phyloP scores from a whole-genome alignment of 2,329 filamentous ascomycete genomes.

The Aspergillus sp. region DNA sequence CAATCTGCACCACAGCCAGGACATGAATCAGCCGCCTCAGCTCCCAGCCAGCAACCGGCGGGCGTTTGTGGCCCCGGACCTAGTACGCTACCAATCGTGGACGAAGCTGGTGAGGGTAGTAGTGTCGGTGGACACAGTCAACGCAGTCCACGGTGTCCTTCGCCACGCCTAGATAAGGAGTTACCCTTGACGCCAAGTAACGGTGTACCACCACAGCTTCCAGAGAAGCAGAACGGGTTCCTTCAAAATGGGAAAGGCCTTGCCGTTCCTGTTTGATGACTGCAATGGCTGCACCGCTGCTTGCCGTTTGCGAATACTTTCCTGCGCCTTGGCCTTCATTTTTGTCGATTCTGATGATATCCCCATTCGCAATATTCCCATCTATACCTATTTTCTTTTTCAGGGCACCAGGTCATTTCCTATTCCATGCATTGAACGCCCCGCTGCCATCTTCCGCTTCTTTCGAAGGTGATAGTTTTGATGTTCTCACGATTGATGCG shows the following conservation, averaged over 20 bases:
- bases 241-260: constrained; percentile 15
- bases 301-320: constrained; percentile 4
- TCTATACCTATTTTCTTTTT: constrained; percentile 15
- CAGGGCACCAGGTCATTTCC: constrained; percentile 20
- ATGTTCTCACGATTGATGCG: constrained; percentile 41
- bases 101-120: constrained; percentile 80
- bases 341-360: constrained; percentile 28
- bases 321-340: background rate
- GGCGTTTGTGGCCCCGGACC: constrained; percentile 58
- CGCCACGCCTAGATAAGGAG: constrained; percentile 34
- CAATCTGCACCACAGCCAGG: constrained; percentile 63
- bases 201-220: constrained; percentile 17
- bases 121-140: constrained; percentile 67
- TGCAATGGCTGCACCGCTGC: background rate
- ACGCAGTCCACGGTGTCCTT: constrained; percentile 47
- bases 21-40: constrained; percentile 63
- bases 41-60: constrained; percentile 61
- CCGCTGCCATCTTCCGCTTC: constrained; percentile 19
- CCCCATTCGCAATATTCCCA: constrained; percentile 25
- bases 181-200: constrained; percentile 33
- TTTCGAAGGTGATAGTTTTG: constrained; percentile 28
- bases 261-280: constrained; percentile 12
- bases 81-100: constrained; percentile 77
- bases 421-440: constrained; percentile 25
- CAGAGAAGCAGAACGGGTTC: constrained; percentile 32